These are phyloP conservation scores for Pseudogymnoascus sp. DNA, from an alignment of 2,329 filamentous ascomycete genomes.

Conservation along the genomic window DNA sequence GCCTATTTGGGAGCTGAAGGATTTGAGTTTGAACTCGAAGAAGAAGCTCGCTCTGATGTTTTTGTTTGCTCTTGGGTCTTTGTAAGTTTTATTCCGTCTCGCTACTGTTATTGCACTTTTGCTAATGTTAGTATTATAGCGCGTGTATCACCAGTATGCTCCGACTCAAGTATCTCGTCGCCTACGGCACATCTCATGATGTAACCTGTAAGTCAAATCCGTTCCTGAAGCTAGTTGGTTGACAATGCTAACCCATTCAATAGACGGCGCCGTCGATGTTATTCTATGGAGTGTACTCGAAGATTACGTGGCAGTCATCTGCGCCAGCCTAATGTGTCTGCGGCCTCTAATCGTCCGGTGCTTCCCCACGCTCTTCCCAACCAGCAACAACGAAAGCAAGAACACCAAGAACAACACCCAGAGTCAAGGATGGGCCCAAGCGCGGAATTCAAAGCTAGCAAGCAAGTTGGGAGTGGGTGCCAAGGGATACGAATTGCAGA, in stretches of 20 bases:
- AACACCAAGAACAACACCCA: background rate
- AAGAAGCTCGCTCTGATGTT: constrained; percentile 58
- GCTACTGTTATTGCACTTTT: background rate
- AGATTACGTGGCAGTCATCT: constrained; percentile 33
- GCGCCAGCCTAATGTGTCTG: constrained; percentile 35
- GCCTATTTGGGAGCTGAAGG: constrained; percentile 54
- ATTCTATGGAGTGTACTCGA: constrained; percentile 30
- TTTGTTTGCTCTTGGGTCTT: constrained; percentile 58
- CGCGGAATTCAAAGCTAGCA: background rate
- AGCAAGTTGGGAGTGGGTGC: background rate
- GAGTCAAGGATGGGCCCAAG: background rate
- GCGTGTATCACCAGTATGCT: constrained; percentile 46
- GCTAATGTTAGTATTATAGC: constrained; percentile 27
- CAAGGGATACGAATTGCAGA: background rate
- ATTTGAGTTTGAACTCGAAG: constrained; percentile 52
- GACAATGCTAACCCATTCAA: background rate
- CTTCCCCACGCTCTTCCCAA: background rate
- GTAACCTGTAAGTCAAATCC: constrained; percentile 18
- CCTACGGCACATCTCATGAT: constrained; percentile 18
- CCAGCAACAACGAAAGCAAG: background rate
- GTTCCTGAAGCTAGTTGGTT: background rate
- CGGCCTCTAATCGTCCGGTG: constrained; percentile 30
- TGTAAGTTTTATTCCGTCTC: constrained; percentile 39
- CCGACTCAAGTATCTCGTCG: constrained; percentile 52
- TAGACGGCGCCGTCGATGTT: constrained; percentile 27